Evolutionary conservation across 345 rosid species (phyloP).

Genomic region (Eucalyptus cloeziana): DNA sequence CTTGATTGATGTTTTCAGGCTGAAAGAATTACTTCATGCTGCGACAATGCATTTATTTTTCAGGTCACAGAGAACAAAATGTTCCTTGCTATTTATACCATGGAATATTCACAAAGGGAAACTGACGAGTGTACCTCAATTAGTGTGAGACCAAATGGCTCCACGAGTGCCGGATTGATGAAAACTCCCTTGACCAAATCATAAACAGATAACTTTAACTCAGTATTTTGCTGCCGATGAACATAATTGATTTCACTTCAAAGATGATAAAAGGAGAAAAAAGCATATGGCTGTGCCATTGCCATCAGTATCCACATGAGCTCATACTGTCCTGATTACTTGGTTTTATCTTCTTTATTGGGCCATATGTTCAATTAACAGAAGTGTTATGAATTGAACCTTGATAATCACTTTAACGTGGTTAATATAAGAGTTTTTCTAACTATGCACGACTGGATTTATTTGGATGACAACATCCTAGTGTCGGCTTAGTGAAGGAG

Average conservation of each 20-base stretch:
- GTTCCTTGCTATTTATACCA: background rate
- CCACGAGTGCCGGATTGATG: constrained; percentile 65
- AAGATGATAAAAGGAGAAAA: background rate
- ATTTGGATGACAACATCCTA: background rate
- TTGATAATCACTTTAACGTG: background rate
- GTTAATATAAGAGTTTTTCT: background rate
- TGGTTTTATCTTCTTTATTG: background rate
- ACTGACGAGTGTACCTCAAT: constrained; percentile 32
- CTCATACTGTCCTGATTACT: background rate
- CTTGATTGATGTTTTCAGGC: background rate
- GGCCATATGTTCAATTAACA: background rate
- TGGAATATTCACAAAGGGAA: background rate
- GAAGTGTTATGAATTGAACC: background rate
- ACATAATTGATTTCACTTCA: background rate
- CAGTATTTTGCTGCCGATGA: background rate
- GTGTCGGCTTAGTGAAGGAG: background rate
- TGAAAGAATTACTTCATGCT: background rate
- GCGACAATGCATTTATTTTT: background rate
- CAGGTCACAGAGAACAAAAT: background rate
- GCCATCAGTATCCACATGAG: background rate
- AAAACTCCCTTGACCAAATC: constrained; percentile 54
- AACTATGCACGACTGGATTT: background rate
- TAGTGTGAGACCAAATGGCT: constrained; percentile 64
- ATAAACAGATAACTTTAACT: background rate
- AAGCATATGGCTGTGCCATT: background rate